phyloP scores from a whole-genome alignment of 768 basidiomycete species.

The Suillus subaureus region DNA sequence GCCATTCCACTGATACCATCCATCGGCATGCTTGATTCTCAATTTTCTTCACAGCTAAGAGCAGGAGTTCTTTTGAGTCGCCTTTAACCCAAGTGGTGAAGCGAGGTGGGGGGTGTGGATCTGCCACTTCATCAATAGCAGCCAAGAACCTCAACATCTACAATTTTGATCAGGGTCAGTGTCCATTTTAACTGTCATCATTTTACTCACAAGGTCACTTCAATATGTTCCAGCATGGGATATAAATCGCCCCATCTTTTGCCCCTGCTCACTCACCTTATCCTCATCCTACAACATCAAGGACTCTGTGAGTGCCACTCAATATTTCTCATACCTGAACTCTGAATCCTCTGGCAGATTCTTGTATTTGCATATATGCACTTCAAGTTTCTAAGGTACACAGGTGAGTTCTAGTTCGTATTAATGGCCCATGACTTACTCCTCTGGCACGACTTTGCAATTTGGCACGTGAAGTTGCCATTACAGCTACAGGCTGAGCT shows the following conservation, averaged over 20 bases:
- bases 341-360: neutral
- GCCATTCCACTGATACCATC: constrained; percentile 27
- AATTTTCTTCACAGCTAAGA: neutral
- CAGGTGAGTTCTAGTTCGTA: neutral
- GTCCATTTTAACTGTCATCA: neutral
- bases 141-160: neutral
- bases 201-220: neutral
- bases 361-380: neutral
- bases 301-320: neutral
- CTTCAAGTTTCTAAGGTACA: neutral
- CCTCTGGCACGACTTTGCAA: neutral
- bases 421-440: neutral
- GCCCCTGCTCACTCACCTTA: neutral
- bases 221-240: neutral
- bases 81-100: neutral
- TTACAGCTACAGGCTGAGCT: neutral
- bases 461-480: neutral
- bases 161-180: neutral
- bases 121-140: neutral
- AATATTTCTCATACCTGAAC: neutral
- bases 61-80: neutral
- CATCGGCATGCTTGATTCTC: constrained; percentile 18
- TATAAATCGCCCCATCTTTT: neutral
- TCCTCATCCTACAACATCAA: neutral
- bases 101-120: neutral